Conservation (phyloP, 2,329 filamentous ascomycete species). For the Clathrospora elynae region DNA sequence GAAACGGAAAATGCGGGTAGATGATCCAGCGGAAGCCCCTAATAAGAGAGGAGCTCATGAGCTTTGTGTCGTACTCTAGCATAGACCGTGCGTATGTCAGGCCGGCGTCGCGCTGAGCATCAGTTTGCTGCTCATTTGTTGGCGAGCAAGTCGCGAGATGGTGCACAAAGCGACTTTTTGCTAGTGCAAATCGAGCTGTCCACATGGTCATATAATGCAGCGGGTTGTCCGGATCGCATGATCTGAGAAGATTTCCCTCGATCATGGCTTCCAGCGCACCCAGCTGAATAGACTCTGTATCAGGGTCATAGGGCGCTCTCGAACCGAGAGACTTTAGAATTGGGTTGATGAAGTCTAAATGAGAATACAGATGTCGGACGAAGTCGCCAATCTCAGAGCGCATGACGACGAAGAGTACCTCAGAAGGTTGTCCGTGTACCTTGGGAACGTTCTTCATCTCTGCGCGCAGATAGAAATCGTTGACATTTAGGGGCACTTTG, state of each 20-base stretch:
- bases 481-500: constrained; percentile 57
- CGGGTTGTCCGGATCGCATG: constrained; percentile 32
- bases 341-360: constrained; percentile 56
- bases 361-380: constrained; percentile 47
- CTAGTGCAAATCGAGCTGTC: constrained; percentile 52
- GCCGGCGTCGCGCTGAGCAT: constrained; percentile 31
- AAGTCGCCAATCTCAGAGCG: constrained; percentile 55
- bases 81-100: constrained; percentile 46
- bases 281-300: constrained; percentile 36
- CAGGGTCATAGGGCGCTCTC: constrained; percentile 13
- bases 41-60: constrained; percentile 51
- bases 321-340: constrained; percentile 49
- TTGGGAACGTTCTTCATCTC: constrained; percentile 48
- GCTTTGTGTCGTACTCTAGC: constrained; percentile 55
- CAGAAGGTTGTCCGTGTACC: constrained; percentile 56
- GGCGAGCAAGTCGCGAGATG: constrained; percentile 46
- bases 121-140: constrained; percentile 19
- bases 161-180: constrained; percentile 58
- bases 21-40: constrained; percentile 53
- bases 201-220: constrained; percentile 56
- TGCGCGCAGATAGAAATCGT: constrained; percentile 55
- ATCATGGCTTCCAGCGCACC: constrained; percentile 47
- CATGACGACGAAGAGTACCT: constrained; percentile 59
- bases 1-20: constrained; percentile 55
- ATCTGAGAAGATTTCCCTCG: constrained; percentile 46